Conservation (phyloP, 257 asterid genomes). For the Solanum appendiculatum region DNA sequence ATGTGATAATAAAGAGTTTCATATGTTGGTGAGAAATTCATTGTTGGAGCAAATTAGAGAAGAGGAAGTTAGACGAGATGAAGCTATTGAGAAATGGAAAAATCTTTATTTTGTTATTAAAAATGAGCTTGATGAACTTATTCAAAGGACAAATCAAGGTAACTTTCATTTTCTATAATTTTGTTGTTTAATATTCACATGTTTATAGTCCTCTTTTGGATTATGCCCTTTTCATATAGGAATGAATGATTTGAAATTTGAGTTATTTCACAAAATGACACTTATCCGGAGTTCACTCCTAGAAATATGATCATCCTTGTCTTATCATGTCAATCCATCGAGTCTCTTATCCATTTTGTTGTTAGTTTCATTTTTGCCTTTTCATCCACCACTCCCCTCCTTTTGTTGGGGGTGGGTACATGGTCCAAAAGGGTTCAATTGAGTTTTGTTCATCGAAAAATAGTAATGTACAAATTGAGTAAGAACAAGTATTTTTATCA, state of each 20-base stretch:
- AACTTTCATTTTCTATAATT: not conserved
- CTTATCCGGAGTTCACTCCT: not conserved
- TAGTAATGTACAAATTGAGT: not conserved
- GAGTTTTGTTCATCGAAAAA: not conserved
- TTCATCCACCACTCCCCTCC: not conserved
- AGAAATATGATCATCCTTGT: not conserved
- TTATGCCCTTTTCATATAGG: not conserved
- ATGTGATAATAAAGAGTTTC: not conserved
- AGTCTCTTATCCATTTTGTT: not conserved
- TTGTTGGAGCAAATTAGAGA: conserved; percentile 10
- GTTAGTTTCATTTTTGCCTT: not conserved
- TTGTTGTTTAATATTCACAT: not conserved
- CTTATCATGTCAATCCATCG: not conserved
- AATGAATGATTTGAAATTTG: not conserved
- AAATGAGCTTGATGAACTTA: conserved; percentile 80
- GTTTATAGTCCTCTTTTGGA: not conserved
- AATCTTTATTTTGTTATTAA: conserved; percentile 73
- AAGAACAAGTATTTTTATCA: not conserved
- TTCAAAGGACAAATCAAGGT: conserved; percentile 55
- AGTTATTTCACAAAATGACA: not conserved
- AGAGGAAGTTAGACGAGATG: conserved; percentile 38
- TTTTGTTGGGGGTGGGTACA: not conserved
- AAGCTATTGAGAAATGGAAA: conserved; percentile 77
- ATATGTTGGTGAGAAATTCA: not conserved
- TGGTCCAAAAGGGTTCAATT: not conserved